phyloP scores from a whole-genome alignment of 2,329 filamentous ascomycete genomes.

The Paracorniculantispora psalliotae region DNA sequence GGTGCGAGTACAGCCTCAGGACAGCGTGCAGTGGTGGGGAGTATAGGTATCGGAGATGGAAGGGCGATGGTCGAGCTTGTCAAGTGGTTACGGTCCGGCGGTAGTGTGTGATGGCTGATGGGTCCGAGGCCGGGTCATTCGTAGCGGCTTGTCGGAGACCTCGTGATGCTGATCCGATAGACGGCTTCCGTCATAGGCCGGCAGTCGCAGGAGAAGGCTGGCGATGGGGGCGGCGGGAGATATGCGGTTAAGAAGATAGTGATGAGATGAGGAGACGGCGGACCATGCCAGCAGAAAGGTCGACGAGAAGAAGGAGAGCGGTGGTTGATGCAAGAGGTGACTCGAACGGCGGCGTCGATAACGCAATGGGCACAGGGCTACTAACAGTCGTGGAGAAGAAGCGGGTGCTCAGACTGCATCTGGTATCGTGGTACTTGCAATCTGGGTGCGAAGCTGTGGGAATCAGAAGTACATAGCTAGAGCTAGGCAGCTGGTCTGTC shows the following conservation, averaged over 20 bases:
- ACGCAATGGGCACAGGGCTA: constrained; percentile 12
- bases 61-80: constrained; percentile 8
- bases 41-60: constrained; percentile 1
- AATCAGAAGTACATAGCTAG: not conserved
- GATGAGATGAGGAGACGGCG: not conserved
- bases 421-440: constrained; percentile 1
- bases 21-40: not conserved
- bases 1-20: not conserved
- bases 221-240: not conserved
- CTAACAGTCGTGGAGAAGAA: constrained; percentile 11
- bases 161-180: constrained; percentile 13
- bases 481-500: not conserved
- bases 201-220: not conserved
- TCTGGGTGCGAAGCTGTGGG: not conserved
- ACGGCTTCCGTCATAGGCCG: constrained; percentile 11
- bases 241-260: not conserved
- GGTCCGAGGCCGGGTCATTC: constrained; percentile 15
- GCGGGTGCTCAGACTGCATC: not conserved
- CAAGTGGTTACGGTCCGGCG: constrained; percentile 1
- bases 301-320: not conserved
- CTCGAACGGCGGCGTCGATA: constrained; percentile 11
- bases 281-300: not conserved
- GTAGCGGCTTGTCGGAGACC: constrained; percentile 9
- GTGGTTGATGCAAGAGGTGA: constrained; percentile 14
- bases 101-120: constrained; percentile 2